These are phyloP conservation scores for Rugonectria rugulosa DNA, from an alignment of 2,329 filamentous ascomycete genomes.

Conservation along the genomic window DNA sequence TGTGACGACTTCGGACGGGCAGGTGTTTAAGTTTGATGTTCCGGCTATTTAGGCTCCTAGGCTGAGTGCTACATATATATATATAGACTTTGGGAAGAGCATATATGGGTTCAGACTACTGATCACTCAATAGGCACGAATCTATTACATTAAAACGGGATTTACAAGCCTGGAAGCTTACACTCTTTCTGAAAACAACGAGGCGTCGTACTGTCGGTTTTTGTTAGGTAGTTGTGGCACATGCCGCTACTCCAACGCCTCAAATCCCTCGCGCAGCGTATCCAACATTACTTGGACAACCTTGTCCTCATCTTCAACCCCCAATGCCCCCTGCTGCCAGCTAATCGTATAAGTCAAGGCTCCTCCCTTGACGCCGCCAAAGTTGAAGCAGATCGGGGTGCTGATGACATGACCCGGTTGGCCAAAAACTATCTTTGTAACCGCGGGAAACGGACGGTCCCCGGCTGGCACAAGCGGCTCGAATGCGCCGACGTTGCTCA, in stretches of 20 bases:
- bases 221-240: too few relatives aligned
- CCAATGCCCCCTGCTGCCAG: slow-evolving; percentile 36
- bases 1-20: neutral
- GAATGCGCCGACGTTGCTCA: slow-evolving; percentile 36
- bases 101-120: too few relatives aligned
- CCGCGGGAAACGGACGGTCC: neutral
- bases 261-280: too few relatives aligned
- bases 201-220: too few relatives aligned
- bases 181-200: too few relatives aligned
- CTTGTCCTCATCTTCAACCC: slow-evolving; percentile 27
- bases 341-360: slow-evolving; percentile 33
- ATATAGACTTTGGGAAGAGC: too few relatives aligned
- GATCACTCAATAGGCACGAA: too few relatives aligned
- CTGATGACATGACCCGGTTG: slow-evolving; percentile 32
- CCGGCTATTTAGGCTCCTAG: neutral
- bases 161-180: too few relatives aligned
- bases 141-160: too few relatives aligned
- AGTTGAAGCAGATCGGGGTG: slow-evolving; percentile 31
- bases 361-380: slow-evolving; percentile 28
- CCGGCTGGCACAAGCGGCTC: neutral
- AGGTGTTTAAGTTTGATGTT: neutral
- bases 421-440: slow-evolving; percentile 33
- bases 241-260: too few relatives aligned
- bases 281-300: slow-evolving; percentile 32
- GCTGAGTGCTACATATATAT: too few relatives aligned